These are phyloP conservation scores for Umbilicus rupestris DNA, from an alignment of 164 flowering plant species.

Conservation along the genomic window DNA sequence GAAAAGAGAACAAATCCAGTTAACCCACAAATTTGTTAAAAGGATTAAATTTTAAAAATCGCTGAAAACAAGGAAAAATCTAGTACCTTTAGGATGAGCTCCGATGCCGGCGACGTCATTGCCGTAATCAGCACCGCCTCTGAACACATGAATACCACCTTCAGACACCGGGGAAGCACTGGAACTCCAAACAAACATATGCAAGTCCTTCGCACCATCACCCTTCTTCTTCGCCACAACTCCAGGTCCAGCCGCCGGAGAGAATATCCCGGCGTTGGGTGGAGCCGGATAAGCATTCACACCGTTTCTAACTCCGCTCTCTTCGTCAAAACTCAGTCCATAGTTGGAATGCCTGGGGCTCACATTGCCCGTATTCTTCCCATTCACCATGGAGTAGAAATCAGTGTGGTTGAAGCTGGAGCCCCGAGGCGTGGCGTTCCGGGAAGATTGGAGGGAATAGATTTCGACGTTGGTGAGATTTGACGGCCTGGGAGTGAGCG, in stretches of 20 bases:
- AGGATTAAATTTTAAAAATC: no score
- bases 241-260: conserved; percentile 52
- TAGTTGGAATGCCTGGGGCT: conserved; percentile 74
- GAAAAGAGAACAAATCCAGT: no score
- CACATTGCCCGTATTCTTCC: conserved; percentile 50
- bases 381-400: conserved; percentile 72
- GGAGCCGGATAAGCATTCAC: conserved; percentile 75
- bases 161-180: conserved; percentile 97
- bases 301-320: conserved; percentile 22
- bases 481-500: conserved; percentile 68
- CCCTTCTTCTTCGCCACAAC: conserved; percentile 22
- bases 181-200: conserved; percentile 99
- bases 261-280: conserved; percentile 71
- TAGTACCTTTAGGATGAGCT: conserved; percentile 60
- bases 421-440: conserved; percentile 79
- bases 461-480: conserved; percentile 81
- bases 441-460: conserved; percentile 64
- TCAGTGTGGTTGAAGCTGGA: conserved; percentile 82
- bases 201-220: conserved; percentile 68
- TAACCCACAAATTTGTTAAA: background rate
- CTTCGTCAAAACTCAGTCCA: conserved; percentile 27
- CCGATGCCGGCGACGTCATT: conserved; percentile 46
- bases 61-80: background rate
- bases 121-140: conserved; percentile 45
- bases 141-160: conserved; percentile 39